Evolutionary conservation across 148 eudicot genomes (phyloP).

Genomic region (Mesembryanthemum crystallinum): DNA sequence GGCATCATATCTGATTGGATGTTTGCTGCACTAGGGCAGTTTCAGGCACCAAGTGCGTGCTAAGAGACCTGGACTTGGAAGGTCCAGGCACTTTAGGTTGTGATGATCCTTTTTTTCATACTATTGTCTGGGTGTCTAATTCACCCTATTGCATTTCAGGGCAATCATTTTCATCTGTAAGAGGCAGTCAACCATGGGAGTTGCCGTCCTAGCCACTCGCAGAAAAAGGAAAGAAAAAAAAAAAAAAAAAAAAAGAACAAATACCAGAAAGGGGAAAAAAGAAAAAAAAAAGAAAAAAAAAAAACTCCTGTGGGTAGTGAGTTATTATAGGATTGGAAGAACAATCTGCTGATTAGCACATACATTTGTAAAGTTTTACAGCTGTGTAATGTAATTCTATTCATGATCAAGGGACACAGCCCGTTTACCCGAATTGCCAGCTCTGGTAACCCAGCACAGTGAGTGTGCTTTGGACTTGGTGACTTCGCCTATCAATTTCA

Average conservation of each 20-base stretch:
- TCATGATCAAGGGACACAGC: background rate
- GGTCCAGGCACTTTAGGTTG: conserved; percentile 11
- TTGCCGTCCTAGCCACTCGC: background rate
- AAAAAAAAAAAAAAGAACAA: background rate
- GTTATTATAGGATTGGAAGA: conserved; percentile 9
- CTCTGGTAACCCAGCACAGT: no score
- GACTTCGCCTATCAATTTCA: no score
- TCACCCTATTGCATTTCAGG: background rate
- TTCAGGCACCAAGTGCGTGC: conserved; percentile 11
- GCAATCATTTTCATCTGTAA: background rate
- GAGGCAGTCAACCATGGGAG: background rate
- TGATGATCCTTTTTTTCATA: background rate
- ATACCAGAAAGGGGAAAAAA: background rate
- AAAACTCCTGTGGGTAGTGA: conserved; percentile 12
- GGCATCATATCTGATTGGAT: background rate
- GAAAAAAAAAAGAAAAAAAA: background rate
- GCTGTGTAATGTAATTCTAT: conserved; percentile 21
- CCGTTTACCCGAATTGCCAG: no score
- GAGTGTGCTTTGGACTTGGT: no score
- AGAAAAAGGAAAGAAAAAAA: background rate
- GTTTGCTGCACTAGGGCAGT: background rate
- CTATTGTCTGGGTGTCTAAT: background rate
- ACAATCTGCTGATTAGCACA: conserved; percentile 23
- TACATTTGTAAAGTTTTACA: conserved; percentile 28
- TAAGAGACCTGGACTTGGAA: conserved; percentile 16